These are phyloP conservation scores for Amanita subjunquillea DNA, from an alignment of 768 basidiomycete species.

Conservation along the genomic window DNA sequence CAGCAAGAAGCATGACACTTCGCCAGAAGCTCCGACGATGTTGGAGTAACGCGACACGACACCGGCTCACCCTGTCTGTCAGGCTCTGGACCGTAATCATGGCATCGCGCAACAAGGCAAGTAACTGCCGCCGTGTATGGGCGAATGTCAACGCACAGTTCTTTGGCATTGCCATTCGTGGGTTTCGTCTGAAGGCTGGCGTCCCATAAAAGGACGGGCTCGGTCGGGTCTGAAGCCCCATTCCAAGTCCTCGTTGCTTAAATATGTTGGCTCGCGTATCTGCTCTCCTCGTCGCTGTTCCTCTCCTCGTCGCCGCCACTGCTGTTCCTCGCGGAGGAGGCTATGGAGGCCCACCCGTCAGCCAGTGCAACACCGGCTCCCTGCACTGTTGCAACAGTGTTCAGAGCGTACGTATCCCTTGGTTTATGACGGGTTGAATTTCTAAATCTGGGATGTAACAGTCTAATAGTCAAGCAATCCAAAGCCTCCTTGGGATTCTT, in stretches of 20 bases:
- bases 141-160: slow-evolving; percentile 3
- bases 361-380: slow-evolving; percentile 13
- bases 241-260: background rate
- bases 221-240: background rate
- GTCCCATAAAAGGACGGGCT: background rate
- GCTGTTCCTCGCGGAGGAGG: slow-evolving; percentile 10
- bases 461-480: background rate
- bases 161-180: background rate
- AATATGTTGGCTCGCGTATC: slow-evolving; percentile 14
- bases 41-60: background rate
- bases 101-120: slow-evolving; percentile 1
- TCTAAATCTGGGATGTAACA: background rate
- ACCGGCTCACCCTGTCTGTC: slow-evolving; percentile 2
- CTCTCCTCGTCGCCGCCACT: slow-evolving; percentile 12
- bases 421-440: background rate
- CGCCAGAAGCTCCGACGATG: slow-evolving; percentile 3
- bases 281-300: slow-evolving; percentile 12
- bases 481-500: slow-evolving; percentile 5
- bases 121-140: slow-evolving; percentile 1
- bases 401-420: slow-evolving; percentile 7
- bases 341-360: background rate
- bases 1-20: slow-evolving; percentile 1
- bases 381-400: slow-evolving; percentile 14
- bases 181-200: background rate
- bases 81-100: background rate